These are phyloP conservation scores for Sporobolus alterniflorus DNA, from an alignment of 202 grass and related monocot species.

Conservation along the genomic window DNA sequence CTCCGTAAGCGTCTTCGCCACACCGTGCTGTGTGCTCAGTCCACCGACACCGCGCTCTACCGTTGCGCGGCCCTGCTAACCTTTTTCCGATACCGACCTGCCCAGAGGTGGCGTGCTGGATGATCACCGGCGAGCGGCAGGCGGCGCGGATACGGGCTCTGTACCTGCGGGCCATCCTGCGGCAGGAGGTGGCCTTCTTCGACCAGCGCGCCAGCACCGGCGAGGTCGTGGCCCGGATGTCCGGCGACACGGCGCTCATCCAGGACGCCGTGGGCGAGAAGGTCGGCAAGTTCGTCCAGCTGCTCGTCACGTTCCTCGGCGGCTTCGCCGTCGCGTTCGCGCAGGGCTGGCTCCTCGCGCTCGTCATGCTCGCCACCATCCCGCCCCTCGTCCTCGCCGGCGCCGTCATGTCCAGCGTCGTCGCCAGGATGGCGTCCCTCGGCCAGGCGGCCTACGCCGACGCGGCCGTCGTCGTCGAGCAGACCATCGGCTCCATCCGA, in stretches of 20 bases:
- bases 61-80: too few relatives aligned
- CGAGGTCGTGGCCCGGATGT: constrained; percentile 91
- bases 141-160: constrained; percentile 74
- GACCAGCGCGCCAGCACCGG: constrained; percentile 80
- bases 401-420: constrained; percentile 53
- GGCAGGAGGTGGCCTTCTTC: constrained; percentile 94
- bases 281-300: constrained; percentile 88
- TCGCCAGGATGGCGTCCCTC: constrained; percentile 61
- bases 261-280: constrained; percentile 99
- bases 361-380: constrained; percentile 77
- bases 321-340: constrained; percentile 70
- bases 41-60: too few relatives aligned
- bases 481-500: constrained; percentile 68
- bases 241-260: constrained; percentile 91
- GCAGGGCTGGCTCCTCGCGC: constrained; percentile 72
- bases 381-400: constrained; percentile 63
- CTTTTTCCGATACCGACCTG: too few relatives aligned
- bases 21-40: too few relatives aligned
- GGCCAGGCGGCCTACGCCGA: constrained; percentile 67
- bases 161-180: constrained; percentile 75
- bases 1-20: constrained; percentile 50
- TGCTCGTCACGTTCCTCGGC: constrained; percentile 57
- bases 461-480: constrained; percentile 53
- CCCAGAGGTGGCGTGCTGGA: constrained; percentile 94
- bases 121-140: constrained; percentile 94